Percentiles rank a stretch among this genome's conserved stretches.
These are phyloP conservation scores for Pseudonitzschia pungens DNA, from an alignment of 108 stramenopile genomes.

Conservation along the genomic window DNA sequence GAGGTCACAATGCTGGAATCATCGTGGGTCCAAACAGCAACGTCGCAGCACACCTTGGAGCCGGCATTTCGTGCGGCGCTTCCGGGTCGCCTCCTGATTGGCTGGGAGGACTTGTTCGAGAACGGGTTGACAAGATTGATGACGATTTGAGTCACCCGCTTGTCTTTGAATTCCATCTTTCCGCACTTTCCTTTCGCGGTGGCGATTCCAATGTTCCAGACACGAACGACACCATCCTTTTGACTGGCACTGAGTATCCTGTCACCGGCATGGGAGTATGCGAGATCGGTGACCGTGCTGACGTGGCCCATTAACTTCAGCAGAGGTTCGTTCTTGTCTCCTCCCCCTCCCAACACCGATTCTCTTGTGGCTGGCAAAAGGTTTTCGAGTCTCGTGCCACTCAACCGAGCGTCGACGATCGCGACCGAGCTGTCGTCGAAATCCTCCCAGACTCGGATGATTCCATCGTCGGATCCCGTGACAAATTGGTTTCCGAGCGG, in stretches of 20 bases:
- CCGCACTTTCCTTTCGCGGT: background rate
- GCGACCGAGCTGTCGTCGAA: constrained; percentile 58
- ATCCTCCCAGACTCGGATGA: constrained; percentile 83
- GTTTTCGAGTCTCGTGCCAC: background rate
- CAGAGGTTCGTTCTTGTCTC: constrained; percentile 51
- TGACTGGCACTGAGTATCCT: constrained; percentile 82
- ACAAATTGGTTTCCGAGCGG: constrained; percentile 85
- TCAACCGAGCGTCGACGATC: constrained; percentile 33
- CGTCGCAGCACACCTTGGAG: constrained; percentile 66
- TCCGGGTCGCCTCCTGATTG: constrained; percentile 29
- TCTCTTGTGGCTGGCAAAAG: background rate
- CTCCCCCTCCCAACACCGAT: background rate
- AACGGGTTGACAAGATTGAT: constrained; percentile 43
- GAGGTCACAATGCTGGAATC: constrained; percentile 78
- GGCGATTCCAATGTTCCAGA: constrained; percentile 60
- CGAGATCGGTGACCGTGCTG: constrained; percentile 80
- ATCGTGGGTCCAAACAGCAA: constrained; percentile 75
- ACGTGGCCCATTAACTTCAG: constrained; percentile 72
- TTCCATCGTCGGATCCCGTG: constrained; percentile 89
- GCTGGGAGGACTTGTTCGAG: constrained; percentile 12
- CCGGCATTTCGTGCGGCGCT: constrained; percentile 21
- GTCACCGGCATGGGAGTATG: constrained; percentile 75
- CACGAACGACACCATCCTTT: constrained; percentile 78
- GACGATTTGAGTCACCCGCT: constrained; percentile 34
- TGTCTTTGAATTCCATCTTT: constrained; percentile 1